These are phyloP conservation scores for Aspergillus niger DNA, from an alignment of 2,329 filamentous ascomycete species.

Conservation along the genomic window DNA sequence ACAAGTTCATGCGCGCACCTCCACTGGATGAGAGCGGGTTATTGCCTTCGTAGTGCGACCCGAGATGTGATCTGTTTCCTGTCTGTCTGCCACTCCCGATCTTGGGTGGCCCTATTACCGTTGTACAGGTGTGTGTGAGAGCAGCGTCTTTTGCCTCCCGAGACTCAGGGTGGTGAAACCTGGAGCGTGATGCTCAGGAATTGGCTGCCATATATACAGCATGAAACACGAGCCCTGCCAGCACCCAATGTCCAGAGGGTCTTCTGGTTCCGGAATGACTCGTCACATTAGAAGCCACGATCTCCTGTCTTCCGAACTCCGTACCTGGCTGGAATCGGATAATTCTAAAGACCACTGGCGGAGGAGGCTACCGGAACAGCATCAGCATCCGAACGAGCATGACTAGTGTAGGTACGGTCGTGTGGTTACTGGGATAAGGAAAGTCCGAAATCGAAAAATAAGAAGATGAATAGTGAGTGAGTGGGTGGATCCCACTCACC, in stretches of 20 bases:
- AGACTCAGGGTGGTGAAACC: constrained; percentile 8
- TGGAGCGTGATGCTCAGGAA: background rate
- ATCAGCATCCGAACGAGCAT: constrained; percentile 3
- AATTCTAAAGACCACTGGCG: background rate
- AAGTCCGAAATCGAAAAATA: background rate
- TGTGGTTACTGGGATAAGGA: background rate
- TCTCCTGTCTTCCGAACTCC: background rate
- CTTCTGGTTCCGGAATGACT: background rate
- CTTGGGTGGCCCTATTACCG: constrained; percentile 13
- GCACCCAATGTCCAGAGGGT: background rate
- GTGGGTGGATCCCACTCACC: background rate
- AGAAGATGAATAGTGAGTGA: background rate
- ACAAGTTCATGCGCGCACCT: background rate
- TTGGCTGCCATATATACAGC: constrained; percentile 7
- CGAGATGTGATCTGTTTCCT: constrained; percentile 20
- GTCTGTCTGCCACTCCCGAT: constrained; percentile 6
- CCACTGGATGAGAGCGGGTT: background rate
- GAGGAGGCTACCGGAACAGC: background rate
- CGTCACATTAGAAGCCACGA: constrained; percentile 2
- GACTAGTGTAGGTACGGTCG: constrained; percentile 6
- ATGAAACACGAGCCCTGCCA: constrained; percentile 6
- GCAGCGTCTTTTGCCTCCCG: background rate
- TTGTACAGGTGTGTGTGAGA: constrained; percentile 15
- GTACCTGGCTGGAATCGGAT: background rate
- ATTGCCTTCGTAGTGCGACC: constrained; percentile 13